phyloP scores from a whole-genome alignment of 2,329 filamentous ascomycete genomes.

The Pseudocercospora crystallina region DNA sequence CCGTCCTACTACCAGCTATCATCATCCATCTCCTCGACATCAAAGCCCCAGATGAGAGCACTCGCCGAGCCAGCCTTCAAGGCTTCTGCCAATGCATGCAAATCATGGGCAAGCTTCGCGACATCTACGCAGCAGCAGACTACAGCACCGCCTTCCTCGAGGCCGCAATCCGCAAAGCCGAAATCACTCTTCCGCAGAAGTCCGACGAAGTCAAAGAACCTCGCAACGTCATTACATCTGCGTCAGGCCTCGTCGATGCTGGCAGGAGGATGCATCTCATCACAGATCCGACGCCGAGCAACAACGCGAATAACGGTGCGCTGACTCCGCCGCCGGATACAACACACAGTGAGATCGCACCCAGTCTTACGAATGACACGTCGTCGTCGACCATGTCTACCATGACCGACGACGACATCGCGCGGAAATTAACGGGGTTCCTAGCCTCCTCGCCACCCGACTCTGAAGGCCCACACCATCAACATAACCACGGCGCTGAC shows the following conservation, averaged over 20 bases:
- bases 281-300: constrained; percentile 5
- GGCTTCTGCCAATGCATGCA: constrained; percentile 92
- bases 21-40: constrained; percentile 93
- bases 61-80: constrained; percentile 69
- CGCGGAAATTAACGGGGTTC: constrained; percentile 49
- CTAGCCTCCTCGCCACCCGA: constrained; percentile 52
- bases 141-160: constrained; percentile 95
- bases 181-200: constrained; percentile 64
- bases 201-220: constrained; percentile 32
- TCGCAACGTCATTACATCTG: constrained; percentile 39
- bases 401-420: constrained; percentile 48
- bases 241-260: constrained; percentile 49
- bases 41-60: constrained; percentile 73
- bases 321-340: constrained; percentile 34
- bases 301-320: constrained; percentile 18
- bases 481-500: constrained; percentile 12
- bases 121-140: constrained; percentile 91
- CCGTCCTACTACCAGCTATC: constrained; percentile 85
- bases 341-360: not conserved
- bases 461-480: constrained; percentile 30
- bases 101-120: constrained; percentile 81
- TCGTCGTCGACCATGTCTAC: constrained; percentile 13
- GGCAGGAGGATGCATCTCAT: constrained; percentile 42
- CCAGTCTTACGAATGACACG: not conserved
- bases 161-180: constrained; percentile 82